Conservation (phyloP, 805 yeast genomes). For the Vanderwaltozyma yarrowii region DNA sequence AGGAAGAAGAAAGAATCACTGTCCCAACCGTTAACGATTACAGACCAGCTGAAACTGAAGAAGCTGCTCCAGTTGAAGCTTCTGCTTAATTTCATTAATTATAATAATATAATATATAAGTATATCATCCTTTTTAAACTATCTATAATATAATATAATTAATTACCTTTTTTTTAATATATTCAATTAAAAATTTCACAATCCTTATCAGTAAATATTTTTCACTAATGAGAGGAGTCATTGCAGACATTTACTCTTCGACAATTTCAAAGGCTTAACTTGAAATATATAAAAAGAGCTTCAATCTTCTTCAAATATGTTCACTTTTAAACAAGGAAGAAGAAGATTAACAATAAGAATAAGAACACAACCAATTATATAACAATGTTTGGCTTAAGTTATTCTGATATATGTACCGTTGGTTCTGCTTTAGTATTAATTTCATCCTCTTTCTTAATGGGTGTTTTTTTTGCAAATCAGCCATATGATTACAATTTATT, state of each 20-base stretch:
- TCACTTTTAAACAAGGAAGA: too few relatives aligned
- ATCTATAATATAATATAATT: background rate
- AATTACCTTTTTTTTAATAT: constrained; percentile 5
- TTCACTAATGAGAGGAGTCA: too few relatives aligned
- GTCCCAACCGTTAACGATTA: constrained; percentile 79
- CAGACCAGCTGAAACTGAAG: constrained; percentile 32
- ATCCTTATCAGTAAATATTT: too few relatives aligned
- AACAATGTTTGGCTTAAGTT: constrained; percentile 6
- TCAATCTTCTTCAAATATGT: too few relatives aligned
- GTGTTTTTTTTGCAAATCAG: constrained; percentile 66
- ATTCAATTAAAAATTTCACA: too few relatives aligned
- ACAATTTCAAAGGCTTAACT: too few relatives aligned
- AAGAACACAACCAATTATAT: too few relatives aligned
- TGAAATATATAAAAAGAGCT: too few relatives aligned
- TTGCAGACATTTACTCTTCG: too few relatives aligned
- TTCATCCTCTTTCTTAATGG: constrained; percentile 67
- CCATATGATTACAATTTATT: constrained; percentile 73
- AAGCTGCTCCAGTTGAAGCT: constrained; percentile 18
- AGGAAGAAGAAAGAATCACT: constrained; percentile 76
- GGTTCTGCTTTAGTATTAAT: constrained; percentile 23
- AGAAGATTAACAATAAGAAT: too few relatives aligned
- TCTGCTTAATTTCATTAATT: constrained; percentile 6
- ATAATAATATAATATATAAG: background rate
- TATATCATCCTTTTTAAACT: background rate
- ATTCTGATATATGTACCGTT: constrained; percentile 24